A percentile compares a stretch with the other conserved stretches of the same genome.
phyloP scores from a whole-genome alignment of 805 yeast species.

The Kazachstania viticola region DNA sequence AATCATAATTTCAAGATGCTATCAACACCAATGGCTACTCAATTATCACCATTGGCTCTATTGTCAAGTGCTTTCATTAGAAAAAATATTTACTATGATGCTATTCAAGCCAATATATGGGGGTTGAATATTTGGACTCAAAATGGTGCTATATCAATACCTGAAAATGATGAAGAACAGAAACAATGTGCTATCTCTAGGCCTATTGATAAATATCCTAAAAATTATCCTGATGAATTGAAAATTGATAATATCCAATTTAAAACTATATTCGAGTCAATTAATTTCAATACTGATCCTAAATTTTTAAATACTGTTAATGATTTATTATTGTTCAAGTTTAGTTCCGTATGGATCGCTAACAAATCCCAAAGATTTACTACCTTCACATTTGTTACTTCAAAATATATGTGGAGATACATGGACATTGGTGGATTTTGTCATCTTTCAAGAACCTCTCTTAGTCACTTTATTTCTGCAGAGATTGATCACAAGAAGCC shows the following conservation, averaged over 20 bases:
- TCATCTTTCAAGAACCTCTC: constrained; percentile 38
- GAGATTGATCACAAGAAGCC: constrained; percentile 24
- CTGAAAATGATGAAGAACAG: constrained; percentile 1
- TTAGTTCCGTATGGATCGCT: constrained; percentile 58
- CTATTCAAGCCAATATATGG: constrained; percentile 81
- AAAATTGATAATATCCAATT: constrained; percentile 59
- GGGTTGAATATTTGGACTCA: constrained; percentile 5
- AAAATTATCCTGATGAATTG: constrained; percentile 46
- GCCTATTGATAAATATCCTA: constrained; percentile 35
- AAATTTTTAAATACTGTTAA: constrained; percentile 19
- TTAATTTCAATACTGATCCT: constrained; percentile 8
- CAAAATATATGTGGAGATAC: constrained; percentile 45
- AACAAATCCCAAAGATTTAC: constrained; percentile 59
- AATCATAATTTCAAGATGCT: constrained; percentile 23
- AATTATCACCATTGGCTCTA: constrained; percentile 53
- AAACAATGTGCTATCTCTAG: background rate
- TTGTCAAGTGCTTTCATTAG: constrained; percentile 34
- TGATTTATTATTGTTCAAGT: constrained; percentile 56
- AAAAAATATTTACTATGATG: constrained; percentile 21
- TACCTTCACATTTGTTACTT: constrained; percentile 55
- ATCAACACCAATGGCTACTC: constrained; percentile 60
- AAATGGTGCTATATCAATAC: constrained; percentile 5
- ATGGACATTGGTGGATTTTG: constrained; percentile 64
- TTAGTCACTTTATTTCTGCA: constrained; percentile 40
- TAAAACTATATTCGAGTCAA: constrained; percentile 58